These are phyloP conservation scores for Rhazya stricta DNA, from an alignment of 257 asterid genomes.

Conservation along the genomic window DNA sequence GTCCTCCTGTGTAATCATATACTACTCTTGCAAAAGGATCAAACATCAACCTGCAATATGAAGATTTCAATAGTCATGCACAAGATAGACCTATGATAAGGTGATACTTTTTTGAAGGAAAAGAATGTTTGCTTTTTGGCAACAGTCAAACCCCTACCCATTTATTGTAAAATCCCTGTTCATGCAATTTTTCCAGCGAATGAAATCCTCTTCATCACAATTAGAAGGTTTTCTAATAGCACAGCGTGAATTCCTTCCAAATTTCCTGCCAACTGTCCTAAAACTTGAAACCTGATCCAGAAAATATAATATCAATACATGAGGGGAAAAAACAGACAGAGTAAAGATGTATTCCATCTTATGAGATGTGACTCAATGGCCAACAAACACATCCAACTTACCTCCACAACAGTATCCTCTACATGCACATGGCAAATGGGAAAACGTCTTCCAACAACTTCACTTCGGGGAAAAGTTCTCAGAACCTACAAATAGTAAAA, in stretches of 20 bases:
- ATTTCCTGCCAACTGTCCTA: conserved; percentile 22
- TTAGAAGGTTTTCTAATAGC: conserved; percentile 18
- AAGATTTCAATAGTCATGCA: neutral
- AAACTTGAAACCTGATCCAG: conserved; percentile 31
- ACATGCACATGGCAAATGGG: conserved; percentile 34
- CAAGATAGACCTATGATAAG: neutral
- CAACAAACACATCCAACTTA: conserved; percentile 12
- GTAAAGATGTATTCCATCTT: neutral
- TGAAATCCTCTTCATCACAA: conserved; percentile 22
- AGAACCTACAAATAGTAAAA: conserved; percentile 21
- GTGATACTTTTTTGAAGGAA: neutral
- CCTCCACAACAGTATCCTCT: conserved; percentile 26
- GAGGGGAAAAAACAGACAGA: neutral
- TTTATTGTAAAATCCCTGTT: conserved; percentile 32
- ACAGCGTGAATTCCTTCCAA: conserved; percentile 12
- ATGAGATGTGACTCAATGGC: neutral
- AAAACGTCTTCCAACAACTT: conserved; percentile 28
- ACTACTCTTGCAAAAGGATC: conserved; percentile 32
- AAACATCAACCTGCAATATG: conserved; percentile 28
- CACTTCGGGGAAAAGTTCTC: conserved; percentile 22
- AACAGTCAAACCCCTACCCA: conserved; percentile 18
- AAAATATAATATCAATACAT: conserved; percentile 1
- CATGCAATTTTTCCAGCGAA: conserved; percentile 34
- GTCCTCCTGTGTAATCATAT: conserved; percentile 32
- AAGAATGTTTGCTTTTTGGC: neutral